Evolutionary conservation across 2,329 filamentous ascomycete species (phyloP), one percentile per base, ranked within the genome.

Genomic region (Cladophialophora bantiana): DNA sequence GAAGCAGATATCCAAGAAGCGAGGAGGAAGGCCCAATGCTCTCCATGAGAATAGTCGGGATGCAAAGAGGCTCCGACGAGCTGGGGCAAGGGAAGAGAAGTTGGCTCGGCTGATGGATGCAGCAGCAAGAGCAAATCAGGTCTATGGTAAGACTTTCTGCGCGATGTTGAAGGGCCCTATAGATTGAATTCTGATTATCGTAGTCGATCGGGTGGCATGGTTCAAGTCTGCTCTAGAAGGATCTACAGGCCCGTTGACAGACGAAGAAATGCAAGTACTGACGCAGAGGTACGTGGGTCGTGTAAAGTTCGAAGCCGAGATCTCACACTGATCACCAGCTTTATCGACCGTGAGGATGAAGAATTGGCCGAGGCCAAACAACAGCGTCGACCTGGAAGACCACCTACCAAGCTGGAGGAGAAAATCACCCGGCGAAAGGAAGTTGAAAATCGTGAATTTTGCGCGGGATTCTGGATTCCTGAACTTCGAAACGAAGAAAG

Each of bases 1-100:
- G 70, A 98, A 98, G 82, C 88, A 93, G 71, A 94, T 98, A 71
- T 83, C 88, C 38, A 97, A 96, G 83, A 97, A 97, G 85, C 88
- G 90, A 72, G 88, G 88, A 71, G 88, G 88, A 20, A 88, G 88
- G 45, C 85, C 92, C 55, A 89, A 89, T 35, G 85, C 90, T 12
- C 84, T 98, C 26, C 94, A 98, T 76, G 90, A 93, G 78, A 93
- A 93, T 77, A 97, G 93, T 68, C 86, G 95, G 72, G 92, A 98
- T 82, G 91, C 93, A 3, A 87, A 90, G 75, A 87, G 92, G 59
- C 83, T 98, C 70, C 90, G 93, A 77, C 87, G 89, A 74, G 95
- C 95, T 20, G 87, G 88, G 68, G 86, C 89, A 70, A 86, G 95
- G 78, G 94, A 97, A 75, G 90, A 95, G 74, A 92, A 92, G 76